These are phyloP conservation scores for Microbotryum scabiosae DNA, from an alignment of 1,284 basidiomycete species.

Conservation along the genomic window DNA sequence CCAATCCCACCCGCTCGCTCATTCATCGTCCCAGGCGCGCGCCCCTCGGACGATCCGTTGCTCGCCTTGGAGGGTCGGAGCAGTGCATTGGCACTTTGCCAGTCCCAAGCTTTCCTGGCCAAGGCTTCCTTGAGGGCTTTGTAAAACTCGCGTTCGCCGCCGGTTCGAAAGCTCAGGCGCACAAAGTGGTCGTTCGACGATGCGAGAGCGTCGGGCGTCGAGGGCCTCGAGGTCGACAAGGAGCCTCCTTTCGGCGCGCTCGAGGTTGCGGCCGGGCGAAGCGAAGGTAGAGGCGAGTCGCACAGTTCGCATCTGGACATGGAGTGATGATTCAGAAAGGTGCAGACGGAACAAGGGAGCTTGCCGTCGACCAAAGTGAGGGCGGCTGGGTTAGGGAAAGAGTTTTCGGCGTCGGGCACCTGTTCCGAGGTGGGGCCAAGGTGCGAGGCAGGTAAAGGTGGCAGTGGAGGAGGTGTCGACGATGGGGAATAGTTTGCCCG, in stretches of 20 bases:
- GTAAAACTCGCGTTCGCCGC: conserved; percentile 81
- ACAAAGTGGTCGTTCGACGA: conserved; percentile 29
- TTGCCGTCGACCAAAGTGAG: conserved; percentile 6
- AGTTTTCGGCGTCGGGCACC: too few species aligned
- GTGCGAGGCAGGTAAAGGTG: background rate
- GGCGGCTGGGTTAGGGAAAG: background rate
- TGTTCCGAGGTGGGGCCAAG: background rate
- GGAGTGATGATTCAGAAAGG: conserved; percentile 79
- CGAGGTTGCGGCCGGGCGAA: conserved; percentile 32
- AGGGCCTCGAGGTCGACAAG: conserved; percentile 46
- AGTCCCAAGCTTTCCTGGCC: conserved; percentile 66
- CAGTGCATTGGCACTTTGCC: background rate
- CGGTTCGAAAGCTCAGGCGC: conserved; percentile 74
- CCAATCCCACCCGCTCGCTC: conserved; percentile 42
- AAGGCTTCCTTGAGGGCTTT: conserved; percentile 65
- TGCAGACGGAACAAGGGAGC: conserved; percentile 74
- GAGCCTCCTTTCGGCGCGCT: conserved; percentile 18
- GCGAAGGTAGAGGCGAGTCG: conserved; percentile 52
- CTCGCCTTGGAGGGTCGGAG: background rate
- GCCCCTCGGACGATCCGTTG: background rate
- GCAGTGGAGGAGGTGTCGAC: background rate
- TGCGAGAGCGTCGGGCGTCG: conserved; percentile 48
- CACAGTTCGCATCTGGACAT: conserved; percentile 81
- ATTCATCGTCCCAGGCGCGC: background rate
- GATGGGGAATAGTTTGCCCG: background rate